These are phyloP conservation scores for Jasminum sambac DNA, from an alignment of 257 asterid genomes.

Conservation along the genomic window DNA sequence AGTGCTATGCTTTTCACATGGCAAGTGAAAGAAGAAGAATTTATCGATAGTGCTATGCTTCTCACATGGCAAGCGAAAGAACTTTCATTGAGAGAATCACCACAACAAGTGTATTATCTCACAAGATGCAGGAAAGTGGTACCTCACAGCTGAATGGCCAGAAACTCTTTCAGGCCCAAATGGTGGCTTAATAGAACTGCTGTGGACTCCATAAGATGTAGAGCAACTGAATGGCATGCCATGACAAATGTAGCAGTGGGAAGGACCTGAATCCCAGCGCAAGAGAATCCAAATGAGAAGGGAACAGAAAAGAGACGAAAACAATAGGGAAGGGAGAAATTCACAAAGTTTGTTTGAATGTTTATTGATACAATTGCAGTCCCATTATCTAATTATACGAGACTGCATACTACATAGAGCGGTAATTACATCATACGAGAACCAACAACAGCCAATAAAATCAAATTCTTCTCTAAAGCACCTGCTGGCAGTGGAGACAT, in stretches of 20 bases:
- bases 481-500: not conserved
- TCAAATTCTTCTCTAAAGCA: not conserved
- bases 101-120: slow-evolving; percentile 10
- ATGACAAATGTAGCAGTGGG: slow-evolving; percentile 46
- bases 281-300: slow-evolving; percentile 23
- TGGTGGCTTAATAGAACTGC: slow-evolving; percentile 44
- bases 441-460: not conserved
- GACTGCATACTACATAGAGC: slow-evolving; percentile 14
- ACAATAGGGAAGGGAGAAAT: slow-evolving; percentile 11
- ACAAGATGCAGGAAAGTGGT: slow-evolving; percentile 26
- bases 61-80: not conserved
- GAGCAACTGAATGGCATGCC: slow-evolving; percentile 61
- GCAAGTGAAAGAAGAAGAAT: not conserved
- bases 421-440: not conserved
- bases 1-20: no score
- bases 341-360: slow-evolving; percentile 10
- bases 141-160: slow-evolving; percentile 61
- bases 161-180: slow-evolving; percentile 46
- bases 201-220: slow-evolving; percentile 39
- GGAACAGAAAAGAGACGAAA: slow-evolving; percentile 13
- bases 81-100: not conserved
- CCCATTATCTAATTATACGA: slow-evolving; percentile 4
- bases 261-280: slow-evolving; percentile 39
- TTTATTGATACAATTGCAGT: not conserved
- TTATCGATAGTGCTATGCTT: not conserved